Base-by-base conservation (phyloP, 129 eudicot species). In the Calendula officinalis region DNA sequence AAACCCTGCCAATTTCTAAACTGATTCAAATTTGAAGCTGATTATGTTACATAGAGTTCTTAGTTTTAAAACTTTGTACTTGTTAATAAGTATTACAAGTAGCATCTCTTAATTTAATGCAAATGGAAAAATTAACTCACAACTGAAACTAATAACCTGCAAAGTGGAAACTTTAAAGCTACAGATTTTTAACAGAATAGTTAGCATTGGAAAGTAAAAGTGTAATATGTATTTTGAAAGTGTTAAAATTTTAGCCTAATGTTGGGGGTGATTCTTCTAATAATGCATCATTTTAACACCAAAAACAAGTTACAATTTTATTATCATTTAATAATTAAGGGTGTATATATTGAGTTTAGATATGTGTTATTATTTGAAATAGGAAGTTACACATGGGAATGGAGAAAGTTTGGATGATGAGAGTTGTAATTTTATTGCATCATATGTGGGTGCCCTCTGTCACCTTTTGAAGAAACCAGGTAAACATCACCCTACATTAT, bases 401-500 rank as follows among this genome's bases (percentile, higher is more conserved):
- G 78, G 60, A 40, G 64, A 52, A 37, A 56, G 62, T 38, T 59
- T 82, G 80, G 86, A 77, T 53, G 68, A 66, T 5, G 87, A 78
- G 66, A 56, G 45, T 60, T 65, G 60, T 46, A 77, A 81, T 66
- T 79, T 52, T 62, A 60, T 92, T 41, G 74, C 68, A 6, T 81
- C 97, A 1, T 88, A 75, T 68, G 82, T 88, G 39, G 80, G 72
- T 66, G 96, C 94, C 34, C 81, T 88, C 14, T 83, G 81, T 66
- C 89, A 94, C 70, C 83, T 94, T 41, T 62, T 94, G 62, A 88
- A 94, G 82, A 88, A 85, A 63, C 78, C 84, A 48, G 95, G 99
- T 86, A 61, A 46, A 44, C 39, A 34, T 3, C 48, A 38, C 36
- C 13, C 33, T 61, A 33, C 36, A 6, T n/a, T 66, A 45, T 69